phyloP scores from a whole-genome alignment of 176 grass and related monocot species.

The Aegilops speltoides region DNA sequence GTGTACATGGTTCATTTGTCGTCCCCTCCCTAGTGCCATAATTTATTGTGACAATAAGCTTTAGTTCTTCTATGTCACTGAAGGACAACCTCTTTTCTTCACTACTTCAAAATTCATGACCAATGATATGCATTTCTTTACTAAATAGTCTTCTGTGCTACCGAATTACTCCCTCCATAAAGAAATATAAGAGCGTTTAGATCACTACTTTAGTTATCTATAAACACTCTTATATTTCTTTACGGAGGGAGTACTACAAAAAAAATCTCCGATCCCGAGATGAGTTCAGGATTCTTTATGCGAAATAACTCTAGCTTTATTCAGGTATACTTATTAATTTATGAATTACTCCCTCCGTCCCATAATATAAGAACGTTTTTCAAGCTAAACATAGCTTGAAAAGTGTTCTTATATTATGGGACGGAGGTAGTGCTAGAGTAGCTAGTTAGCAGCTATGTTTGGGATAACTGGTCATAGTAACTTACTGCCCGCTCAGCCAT shows the following conservation, averaged over 20 bases:
- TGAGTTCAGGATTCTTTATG: neutral
- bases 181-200: no score
- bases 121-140: neutral
- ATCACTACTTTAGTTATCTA: no score
- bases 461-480: neutral
- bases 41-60: neutral
- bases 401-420: no score
- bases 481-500: conserved; percentile 90
- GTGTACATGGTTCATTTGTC: neutral
- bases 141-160: neutral
- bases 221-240: no score
- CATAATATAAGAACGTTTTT: no score
- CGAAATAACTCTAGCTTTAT: neutral
- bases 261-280: no score
- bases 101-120: neutral
- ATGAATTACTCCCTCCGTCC: neutral
- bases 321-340: neutral
- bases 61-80: neutral
- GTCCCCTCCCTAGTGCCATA: neutral
- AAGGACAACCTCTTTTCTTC: neutral
- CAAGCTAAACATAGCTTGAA: no score
- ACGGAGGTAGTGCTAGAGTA: neutral
- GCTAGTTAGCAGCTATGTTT: neutral
- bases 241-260: no score
- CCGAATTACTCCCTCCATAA: no score